Evolutionary conservation across 2,329 filamentous ascomycete species (phyloP), one percentile per base, ranked within the genome.

Genomic region (Raffaelea ambrosiae): DNA sequence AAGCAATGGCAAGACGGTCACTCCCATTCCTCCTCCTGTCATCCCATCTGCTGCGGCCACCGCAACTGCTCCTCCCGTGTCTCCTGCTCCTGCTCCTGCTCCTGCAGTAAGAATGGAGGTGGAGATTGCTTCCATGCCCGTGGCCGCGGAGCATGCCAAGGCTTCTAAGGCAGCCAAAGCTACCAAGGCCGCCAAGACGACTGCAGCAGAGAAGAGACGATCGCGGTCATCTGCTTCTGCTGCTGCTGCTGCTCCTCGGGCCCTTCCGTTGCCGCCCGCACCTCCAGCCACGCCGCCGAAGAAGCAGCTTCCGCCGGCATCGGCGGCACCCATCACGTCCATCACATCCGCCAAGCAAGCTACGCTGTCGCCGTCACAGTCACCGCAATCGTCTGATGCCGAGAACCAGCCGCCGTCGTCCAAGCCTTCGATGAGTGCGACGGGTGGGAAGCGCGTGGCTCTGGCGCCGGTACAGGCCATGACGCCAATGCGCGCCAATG

Each of bases 351-450:
- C 75, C 11, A 72, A 70, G 47, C 77, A 81, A 52, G 63, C 77
- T 13, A 76, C 66, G 1, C 55, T 77, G 5, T 79, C 79, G 1
- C 82, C 81, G 0, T 86, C 83, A 0, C 76, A 76, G 18, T 86
- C 85, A 1, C 83, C 83, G 0, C 85, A 88, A 56, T 84, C 85
- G 1, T 90, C 86, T 0, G 84, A 93, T 59, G 84, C 84, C 0
- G 87, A 93, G 62, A 91, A 91, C 55, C 81, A 78, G 43, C 85
- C 85, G 1, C 86, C 86, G 0, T 86, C 84, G 1, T 81, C 81
- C 5, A 77, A 72, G 46, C 77, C 76, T 2, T 69, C 74, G 3
- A 70, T 69, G 35, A 72, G 67, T 55, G 46, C 67, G 51, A 60
- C 65, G 52, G 56, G 65, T 43, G 16, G 8, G 16, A 74, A 73